Evolutionary conservation across 192 early-diverging fungal species (phyloP), one percentile per base, ranked within the genome.

Genomic region (Entrophospora sp.): DNA sequence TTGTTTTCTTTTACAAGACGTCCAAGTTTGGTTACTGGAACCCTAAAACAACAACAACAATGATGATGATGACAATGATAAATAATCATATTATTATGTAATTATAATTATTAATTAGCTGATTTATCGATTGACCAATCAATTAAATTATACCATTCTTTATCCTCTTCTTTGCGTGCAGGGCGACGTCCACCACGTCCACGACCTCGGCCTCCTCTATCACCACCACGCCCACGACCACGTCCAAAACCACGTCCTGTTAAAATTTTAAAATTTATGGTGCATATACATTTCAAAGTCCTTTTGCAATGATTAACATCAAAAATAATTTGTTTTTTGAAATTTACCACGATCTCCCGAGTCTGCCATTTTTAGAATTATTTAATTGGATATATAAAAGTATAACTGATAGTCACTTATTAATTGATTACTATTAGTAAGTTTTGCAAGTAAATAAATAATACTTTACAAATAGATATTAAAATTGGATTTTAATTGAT

Each of bases 1-100:
- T 93, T 91, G 81, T 87, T 87, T 77, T 93, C 95, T 86, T 94
- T 94, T 66, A 98, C 95, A 67, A 98, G 89, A 83, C 95, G 95
- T 59, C 95, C 95, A 69, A 98, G 89, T 85, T 98, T 98, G 82
- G 95, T 98, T 66, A 98, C 95, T 64, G 95, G 95, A 71, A 84
- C 78, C 91, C 85, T 78, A 59, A 35, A 64, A 43, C 3, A 44
- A 24, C 24, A 64, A 45, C 14, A 55, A 20, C 38, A 30, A 25
- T 16, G 18, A 61, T 40, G 20, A n/a, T n/a, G n/a, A n/a, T 36
- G 57, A 34, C 27, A 5, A 32, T 36, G 16, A 52, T 56, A 43
- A 25, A 63, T 71, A 34, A 58, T 8, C 46, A 49, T 30, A 16
- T 49, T 59, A 55, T 22, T 27, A 71, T 71, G 62, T 65, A 67